Conservation (phyloP, 257 asterid species). For the Rauvolfia tetraphylla region DNA sequence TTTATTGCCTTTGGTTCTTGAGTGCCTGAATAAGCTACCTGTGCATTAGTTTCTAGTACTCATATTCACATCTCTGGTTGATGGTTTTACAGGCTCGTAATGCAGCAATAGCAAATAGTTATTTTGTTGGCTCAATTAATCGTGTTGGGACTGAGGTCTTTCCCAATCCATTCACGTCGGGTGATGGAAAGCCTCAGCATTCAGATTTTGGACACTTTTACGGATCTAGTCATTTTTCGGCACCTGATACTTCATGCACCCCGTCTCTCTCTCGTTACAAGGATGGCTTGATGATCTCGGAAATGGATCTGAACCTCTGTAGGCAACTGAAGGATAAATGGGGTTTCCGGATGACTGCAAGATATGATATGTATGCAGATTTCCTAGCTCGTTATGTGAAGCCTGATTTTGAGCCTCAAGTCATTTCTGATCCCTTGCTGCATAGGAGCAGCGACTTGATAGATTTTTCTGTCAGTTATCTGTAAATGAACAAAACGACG, state of each 20-base stretch:
- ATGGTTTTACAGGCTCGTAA: slow-evolving; percentile 73
- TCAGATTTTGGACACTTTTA: slow-evolving; percentile 89
- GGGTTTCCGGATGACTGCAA: slow-evolving; percentile 95
- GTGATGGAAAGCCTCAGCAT: slow-evolving; percentile 90
- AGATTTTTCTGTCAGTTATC: neutral
- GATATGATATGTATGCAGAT: slow-evolving; percentile 71
- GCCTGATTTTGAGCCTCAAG: slow-evolving; percentile 88
- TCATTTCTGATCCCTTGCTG: slow-evolving; percentile 68
- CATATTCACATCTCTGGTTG: neutral
- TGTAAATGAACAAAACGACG: neutral
- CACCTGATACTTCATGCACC: slow-evolving; percentile 92
- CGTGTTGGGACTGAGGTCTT: slow-evolving; percentile 90
- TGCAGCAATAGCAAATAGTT: slow-evolving; percentile 92
- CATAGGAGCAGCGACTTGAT: slow-evolving; percentile 41
- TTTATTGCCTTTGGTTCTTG: neutral
- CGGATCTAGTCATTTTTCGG: slow-evolving; percentile 86
- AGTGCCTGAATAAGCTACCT: neutral
- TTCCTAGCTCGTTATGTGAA: slow-evolving; percentile 58
- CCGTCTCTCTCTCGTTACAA: slow-evolving; percentile 74
- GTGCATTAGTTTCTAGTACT: neutral
- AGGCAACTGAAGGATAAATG: slow-evolving; percentile 91
- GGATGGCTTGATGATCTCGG: slow-evolving; percentile 75
- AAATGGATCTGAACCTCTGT: slow-evolving; percentile 86
- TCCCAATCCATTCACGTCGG: slow-evolving; percentile 89
- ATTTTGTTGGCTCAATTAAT: slow-evolving; percentile 78